These are phyloP conservation scores for Pichia membranifaciens DNA, from an alignment of 805 yeast genomes.

Conservation along the genomic window DNA sequence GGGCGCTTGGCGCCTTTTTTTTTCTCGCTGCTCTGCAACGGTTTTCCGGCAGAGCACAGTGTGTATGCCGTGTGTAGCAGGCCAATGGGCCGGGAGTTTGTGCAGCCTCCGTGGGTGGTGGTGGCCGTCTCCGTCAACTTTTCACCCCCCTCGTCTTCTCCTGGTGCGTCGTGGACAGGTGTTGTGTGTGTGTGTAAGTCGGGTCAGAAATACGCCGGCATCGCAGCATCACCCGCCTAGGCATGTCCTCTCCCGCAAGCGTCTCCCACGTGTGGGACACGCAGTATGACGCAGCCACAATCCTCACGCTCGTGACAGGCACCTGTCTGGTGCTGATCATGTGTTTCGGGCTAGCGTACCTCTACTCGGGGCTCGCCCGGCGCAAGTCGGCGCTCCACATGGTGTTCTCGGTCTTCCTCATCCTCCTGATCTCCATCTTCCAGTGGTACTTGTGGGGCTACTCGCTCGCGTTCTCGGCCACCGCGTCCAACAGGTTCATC, in stretches of 20 bases:
- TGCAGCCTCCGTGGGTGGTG: no score
- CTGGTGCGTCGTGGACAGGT: neutral
- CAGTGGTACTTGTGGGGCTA: conserved; percentile 99
- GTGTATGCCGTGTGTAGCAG: no score
- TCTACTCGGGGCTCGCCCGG: conserved; percentile 87
- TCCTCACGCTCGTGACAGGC: conserved; percentile 50
- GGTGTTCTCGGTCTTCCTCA: conserved; percentile 71
- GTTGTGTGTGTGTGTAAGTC: neutral
- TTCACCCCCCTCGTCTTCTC: neutral
- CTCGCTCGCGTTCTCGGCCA: conserved; percentile 77
- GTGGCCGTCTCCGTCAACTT: no score
- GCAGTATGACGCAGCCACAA: conserved; percentile 40
- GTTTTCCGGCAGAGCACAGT: no score
- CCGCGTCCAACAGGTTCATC: conserved; percentile 77
- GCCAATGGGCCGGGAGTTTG: no score
- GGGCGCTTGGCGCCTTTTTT: neutral
- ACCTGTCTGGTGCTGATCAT: conserved; percentile 75
- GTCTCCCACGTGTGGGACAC: conserved; percentile 12
- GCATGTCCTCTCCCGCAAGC: neutral
- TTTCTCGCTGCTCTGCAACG: neutral
- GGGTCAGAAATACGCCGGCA: neutral
- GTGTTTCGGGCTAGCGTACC: conserved; percentile 92
- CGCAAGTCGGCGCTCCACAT: conserved; percentile 84
- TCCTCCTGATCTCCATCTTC: conserved; percentile 43
- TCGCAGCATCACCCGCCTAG: neutral